phyloP scores from a whole-genome alignment of 257 asterid genomes.

The Agastache rugosa region DNA sequence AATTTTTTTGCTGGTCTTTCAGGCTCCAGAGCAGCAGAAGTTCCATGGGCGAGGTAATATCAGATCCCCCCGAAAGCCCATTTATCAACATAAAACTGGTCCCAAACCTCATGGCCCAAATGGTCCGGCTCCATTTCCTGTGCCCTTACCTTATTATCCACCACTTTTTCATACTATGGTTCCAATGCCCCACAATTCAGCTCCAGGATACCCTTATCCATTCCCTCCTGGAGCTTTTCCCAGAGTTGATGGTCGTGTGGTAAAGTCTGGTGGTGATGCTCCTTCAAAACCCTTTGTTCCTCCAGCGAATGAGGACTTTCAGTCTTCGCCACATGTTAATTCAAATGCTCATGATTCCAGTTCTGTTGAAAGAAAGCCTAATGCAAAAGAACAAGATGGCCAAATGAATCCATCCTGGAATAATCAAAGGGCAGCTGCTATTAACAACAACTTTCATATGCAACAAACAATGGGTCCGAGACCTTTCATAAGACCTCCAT shows the following conservation, averaged over 20 bases:
- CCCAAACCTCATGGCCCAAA: slow-evolving; percentile 65
- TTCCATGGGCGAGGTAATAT: slow-evolving; percentile 56
- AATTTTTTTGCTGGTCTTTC: slow-evolving; percentile 37
- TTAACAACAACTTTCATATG: slow-evolving; percentile 53
- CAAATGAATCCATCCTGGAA: slow-evolving; percentile 52
- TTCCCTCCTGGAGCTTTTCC: slow-evolving; percentile 55
- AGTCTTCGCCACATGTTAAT: slow-evolving; percentile 52
- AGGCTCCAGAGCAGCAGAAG: slow-evolving; percentile 73
- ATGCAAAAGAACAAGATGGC: slow-evolving; percentile 54
- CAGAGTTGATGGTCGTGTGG: slow-evolving; percentile 52
- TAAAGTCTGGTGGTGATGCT: slow-evolving; percentile 52
- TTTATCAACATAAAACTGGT: slow-evolving; percentile 60
- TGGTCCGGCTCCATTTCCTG: slow-evolving; percentile 61
- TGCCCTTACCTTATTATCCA: slow-evolving; percentile 59
- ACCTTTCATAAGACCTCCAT: slow-evolving; percentile 64
- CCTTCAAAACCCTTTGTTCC: slow-evolving; percentile 59
- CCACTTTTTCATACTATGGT: slow-evolving; percentile 62
- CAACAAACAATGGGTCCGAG: slow-evolving; percentile 71
- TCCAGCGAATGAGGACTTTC: slow-evolving; percentile 54
- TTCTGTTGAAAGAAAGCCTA: slow-evolving; percentile 59
- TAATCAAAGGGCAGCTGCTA: slow-evolving; percentile 56
- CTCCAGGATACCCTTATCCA: slow-evolving; percentile 65
- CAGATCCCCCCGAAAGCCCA: slow-evolving; percentile 60
- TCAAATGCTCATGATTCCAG: slow-evolving; percentile 49
- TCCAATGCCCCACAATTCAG: slow-evolving; percentile 57